Conservation (phyloP, 23 red algal genomes). For the Gracilaria domingensis region DNA sequence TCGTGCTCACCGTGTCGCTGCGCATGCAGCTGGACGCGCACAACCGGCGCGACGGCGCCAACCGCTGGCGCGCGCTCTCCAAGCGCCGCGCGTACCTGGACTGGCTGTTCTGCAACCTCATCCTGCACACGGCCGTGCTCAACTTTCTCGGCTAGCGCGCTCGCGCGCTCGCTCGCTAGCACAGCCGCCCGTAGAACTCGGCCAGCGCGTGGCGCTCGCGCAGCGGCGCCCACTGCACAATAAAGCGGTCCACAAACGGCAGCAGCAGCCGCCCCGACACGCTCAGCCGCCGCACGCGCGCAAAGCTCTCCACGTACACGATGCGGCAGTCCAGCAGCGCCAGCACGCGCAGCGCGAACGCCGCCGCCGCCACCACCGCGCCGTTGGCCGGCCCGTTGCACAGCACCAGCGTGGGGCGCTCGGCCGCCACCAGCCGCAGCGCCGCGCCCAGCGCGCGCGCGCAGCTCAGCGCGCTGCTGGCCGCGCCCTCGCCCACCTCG, state of each 20-base stretch:
- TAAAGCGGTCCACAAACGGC: constrained; percentile 81
- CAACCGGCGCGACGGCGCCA: constrained; percentile 18
- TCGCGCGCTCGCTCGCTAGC: background rate
- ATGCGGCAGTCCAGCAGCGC: constrained; percentile 9
- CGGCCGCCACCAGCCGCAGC: background rate
- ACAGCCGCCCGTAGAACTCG: constrained; percentile 81
- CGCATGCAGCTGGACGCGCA: constrained; percentile 88
- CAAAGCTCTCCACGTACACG: constrained; percentile 97
- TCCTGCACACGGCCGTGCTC: constrained; percentile 90
- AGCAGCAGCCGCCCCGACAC: constrained; percentile 76
- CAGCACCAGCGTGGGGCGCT: constrained; percentile 32
- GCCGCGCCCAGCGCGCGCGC: constrained; percentile 22
- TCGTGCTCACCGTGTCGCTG: constrained; percentile 90
- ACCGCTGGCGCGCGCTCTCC: constrained; percentile 67
- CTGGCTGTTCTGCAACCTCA: constrained; percentile 92
- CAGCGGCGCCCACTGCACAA: constrained; percentile 90
- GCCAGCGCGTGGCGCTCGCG: constrained; percentile 35
- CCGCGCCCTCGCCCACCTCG: constrained; percentile 67
- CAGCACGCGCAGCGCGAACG: constrained; percentile 1
- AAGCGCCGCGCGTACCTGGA: constrained; percentile 65
- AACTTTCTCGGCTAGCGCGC: constrained; percentile 89
- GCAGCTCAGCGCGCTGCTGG: constrained; percentile 41
- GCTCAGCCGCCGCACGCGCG: constrained; percentile 74
- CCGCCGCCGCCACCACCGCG: constrained; percentile 55
- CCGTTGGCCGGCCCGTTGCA: constrained; percentile 64